Conservation (phyloP, 1,284 basidiomycete genomes). For the Ceratobasidium sp. region DNA sequence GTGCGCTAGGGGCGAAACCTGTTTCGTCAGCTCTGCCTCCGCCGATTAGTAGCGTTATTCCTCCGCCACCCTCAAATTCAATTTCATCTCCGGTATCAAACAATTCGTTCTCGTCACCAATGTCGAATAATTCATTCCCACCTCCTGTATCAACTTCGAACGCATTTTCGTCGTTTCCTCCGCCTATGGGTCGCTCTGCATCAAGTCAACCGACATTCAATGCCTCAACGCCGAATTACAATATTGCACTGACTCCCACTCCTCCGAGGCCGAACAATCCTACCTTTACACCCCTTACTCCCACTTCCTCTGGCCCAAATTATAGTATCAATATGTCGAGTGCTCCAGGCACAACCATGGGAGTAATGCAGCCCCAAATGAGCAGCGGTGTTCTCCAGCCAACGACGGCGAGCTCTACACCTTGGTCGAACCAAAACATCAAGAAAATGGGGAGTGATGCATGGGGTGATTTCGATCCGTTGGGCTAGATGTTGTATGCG, state of each 20-base stretch:
- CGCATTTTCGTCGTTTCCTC: conserved; percentile 10
- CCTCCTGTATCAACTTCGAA: neutral
- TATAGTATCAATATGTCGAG: conserved; percentile 25
- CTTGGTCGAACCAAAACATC: conserved; percentile 37
- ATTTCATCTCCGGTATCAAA: conserved; percentile 3
- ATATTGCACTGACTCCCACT: conserved; percentile 55
- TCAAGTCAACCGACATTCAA: conserved; percentile 41
- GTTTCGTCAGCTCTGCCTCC: conserved; percentile 30
- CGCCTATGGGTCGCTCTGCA: conserved; percentile 38
- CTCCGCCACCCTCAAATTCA: conserved; percentile 26
- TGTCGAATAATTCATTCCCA: conserved; percentile 1
- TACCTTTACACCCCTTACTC: conserved; percentile 42
- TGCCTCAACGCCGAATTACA: conserved; percentile 61
- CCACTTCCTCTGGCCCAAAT: conserved; percentile 39
- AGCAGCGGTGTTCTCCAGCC: conserved; percentile 35
- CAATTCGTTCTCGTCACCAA: conserved; percentile 24
- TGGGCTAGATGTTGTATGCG: conserved; percentile 51
- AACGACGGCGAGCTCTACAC: conserved; percentile 47
- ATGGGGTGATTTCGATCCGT: conserved; percentile 82
- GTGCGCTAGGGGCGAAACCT: conserved; percentile 38
- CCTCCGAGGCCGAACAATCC: conserved; percentile 33
- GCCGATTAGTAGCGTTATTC: conserved; percentile 20
- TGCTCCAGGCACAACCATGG: conserved; percentile 33
- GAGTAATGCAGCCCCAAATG: conserved; percentile 38
- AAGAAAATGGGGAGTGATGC: conserved; percentile 55